Base-by-base conservation (phyloP, 2,329 filamentous ascomycete genomes). In the Balansia obtecta region DNA sequence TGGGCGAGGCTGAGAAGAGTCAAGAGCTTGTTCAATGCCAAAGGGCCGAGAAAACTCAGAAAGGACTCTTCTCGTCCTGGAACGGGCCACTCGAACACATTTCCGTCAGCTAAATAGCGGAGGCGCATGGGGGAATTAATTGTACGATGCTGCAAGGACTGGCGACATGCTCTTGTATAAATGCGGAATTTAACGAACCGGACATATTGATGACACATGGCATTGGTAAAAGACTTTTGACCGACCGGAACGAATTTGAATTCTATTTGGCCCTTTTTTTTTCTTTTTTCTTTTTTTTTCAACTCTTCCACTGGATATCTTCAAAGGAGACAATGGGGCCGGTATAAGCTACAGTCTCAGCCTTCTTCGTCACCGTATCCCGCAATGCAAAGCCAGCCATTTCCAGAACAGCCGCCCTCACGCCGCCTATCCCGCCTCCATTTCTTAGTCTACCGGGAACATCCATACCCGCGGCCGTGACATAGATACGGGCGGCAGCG, bases 1-100 rank as follows among this genome's bases (percentile, higher is more conserved):
- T 87, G 83, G 83, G 77, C 82, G n/a, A 75, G 82, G 56, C 66
- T 88, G 55, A 76, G 82, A 58, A 76, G 79, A 52, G 82, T 88
- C 52, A 85, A 85, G 71, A 86, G 82, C 60, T 66, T 86, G 45
- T 81, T 88, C 59, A 81, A 85, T 54, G 73, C 78, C 6, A 87
- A 85, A 63, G 74, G 73, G 1, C 69, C 72, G 9, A 80, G 72
- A 61, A 82, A 76, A 60, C 63, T 73, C 48, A 68, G 66, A 50
- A 66, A 66, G 37, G 65, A 68, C 4, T 56, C 66, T 16, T 69
- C 65, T 49, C 64, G 73, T 38, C 71, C 74, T 1, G 70, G 66
- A 4, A 73, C 69, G 9, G 62, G 59, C 3, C 59, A 65, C 8
- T 70, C 59, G 4, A 52, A 49, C 37, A 50, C 51, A 39, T 54